A percentile compares a stretch with the other conserved stretches of the same genome.
Evolutionary conservation across 768 basidiomycete genomes (phyloP).

Genomic region (Boletellus emodensis): DNA sequence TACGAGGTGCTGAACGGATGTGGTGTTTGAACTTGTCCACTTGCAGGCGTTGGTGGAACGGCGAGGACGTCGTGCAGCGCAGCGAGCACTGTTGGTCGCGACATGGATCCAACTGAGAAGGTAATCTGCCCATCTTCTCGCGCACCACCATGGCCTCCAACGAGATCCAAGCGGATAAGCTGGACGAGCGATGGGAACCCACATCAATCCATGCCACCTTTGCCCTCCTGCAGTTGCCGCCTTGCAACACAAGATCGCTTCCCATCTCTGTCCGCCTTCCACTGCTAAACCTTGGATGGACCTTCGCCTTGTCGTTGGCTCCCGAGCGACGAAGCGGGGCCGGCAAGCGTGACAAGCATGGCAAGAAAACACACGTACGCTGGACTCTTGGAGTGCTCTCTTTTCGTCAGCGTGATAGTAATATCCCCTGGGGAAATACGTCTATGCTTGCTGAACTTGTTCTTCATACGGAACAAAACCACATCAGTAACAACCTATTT

Average conservation of each 20-base stretch:
- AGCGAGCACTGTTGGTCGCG: slow-evolving; percentile 23
- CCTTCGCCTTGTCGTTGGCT: slow-evolving; percentile 13
- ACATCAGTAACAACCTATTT: background rate
- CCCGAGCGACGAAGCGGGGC: background rate
- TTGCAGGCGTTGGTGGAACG: slow-evolving; percentile 14
- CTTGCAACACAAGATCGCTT: background rate
- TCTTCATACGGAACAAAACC: background rate
- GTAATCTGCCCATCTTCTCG: background rate
- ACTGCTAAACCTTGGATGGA: slow-evolving; percentile 10
- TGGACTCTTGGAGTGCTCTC: slow-evolving; percentile 10
- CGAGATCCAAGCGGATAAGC: background rate
- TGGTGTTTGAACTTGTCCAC: slow-evolving; percentile 4
- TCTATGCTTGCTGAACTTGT: slow-evolving; percentile 12
- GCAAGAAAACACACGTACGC: no score
- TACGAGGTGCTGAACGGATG: slow-evolving; percentile 28
- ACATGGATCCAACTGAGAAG: slow-evolving; percentile 1
- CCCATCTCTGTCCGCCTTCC: slow-evolving; percentile 9
- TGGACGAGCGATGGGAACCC: slow-evolving; percentile 16
- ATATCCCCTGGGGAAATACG: slow-evolving; percentile 10
- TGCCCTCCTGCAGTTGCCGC: background rate
- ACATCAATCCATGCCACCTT: slow-evolving; percentile 10
- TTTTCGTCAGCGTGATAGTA: slow-evolving; percentile 1
- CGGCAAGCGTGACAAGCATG: background rate
- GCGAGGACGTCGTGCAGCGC: slow-evolving; percentile 27
- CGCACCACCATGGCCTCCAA: background rate